Conservation (phyloP, 1,139 yeast genomes). For the Yamadazyma sp. region DNA sequence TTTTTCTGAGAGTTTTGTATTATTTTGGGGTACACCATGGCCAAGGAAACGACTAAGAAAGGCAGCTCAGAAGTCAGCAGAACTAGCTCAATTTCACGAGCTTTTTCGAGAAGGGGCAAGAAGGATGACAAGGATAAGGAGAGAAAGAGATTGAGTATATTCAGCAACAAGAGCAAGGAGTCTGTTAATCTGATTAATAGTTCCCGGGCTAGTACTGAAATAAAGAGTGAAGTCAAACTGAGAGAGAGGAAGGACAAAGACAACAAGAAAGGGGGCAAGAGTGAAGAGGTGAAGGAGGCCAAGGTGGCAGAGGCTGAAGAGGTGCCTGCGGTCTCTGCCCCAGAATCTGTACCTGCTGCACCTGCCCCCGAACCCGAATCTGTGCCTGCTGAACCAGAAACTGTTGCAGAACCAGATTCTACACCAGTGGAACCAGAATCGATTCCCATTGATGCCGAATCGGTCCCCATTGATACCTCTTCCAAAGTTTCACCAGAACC, state of each 20-base stretch:
- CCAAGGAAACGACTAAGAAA: conserved; percentile 6
- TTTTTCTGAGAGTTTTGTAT: no score
- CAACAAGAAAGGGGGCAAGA: conserved; percentile 1
- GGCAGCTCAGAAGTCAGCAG: conserved; percentile 9
- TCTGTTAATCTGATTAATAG: conserved; percentile 11
- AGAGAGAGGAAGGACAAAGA: conserved; percentile 5
- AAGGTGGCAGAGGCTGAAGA: not conserved
- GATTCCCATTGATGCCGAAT: not conserved
- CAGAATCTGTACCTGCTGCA: not conserved
- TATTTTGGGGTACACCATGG: not conserved
- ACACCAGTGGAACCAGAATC: conserved; percentile 1
- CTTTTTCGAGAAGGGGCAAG: conserved; percentile 9
- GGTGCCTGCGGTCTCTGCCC: not conserved
- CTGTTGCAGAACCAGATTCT: no score
- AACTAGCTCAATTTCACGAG: conserved; percentile 10
- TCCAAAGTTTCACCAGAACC: not conserved
- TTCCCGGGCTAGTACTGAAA: conserved; percentile 4
- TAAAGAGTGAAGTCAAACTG: not conserved
- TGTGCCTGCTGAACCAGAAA: not conserved
- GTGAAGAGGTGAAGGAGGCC: no score
- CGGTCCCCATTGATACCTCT: not conserved
- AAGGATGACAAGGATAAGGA: conserved; percentile 15
- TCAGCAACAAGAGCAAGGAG: conserved; percentile 14
- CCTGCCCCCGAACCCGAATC: not conserved
- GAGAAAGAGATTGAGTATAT: conserved; percentile 16